Conservation (phyloP, 2,329 filamentous ascomycete genomes). For the Trichophyton rubrum region DNA sequence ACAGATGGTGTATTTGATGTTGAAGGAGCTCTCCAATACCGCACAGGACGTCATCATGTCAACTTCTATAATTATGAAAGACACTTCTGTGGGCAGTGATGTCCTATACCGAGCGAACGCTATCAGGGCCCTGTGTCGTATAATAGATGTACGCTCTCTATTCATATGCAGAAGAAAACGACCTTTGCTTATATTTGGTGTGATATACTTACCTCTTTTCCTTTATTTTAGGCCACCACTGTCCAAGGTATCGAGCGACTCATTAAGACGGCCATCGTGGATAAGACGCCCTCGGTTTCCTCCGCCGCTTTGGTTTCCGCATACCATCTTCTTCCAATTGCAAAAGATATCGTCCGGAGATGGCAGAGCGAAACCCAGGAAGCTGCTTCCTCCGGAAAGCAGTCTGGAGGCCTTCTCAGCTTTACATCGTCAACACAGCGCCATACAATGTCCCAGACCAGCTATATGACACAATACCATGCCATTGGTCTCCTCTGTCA, state of each 20-base stretch:
- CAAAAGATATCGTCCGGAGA: conserved; percentile 84
- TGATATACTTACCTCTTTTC: conserved; percentile 15
- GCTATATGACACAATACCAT: conserved; percentile 97
- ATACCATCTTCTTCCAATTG: conserved; percentile 93
- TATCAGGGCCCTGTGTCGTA: conserved; percentile 86
- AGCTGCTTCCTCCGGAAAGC: conserved; percentile 81
- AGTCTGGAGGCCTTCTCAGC: conserved; percentile 78
- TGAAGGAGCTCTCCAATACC: conserved; percentile 92
- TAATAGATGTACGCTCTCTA: conserved; percentile 65
- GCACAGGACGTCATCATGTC: conserved; percentile 99
- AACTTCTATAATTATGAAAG: conserved; percentile 99
- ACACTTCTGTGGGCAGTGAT: conserved; percentile 89
- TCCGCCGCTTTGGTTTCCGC: conserved; percentile 93
- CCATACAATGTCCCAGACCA: conserved; percentile 63
- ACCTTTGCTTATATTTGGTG: not conserved
- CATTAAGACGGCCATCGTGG: conserved; percentile 98
- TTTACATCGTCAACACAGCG: conserved; percentile 70
- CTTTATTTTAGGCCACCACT: conserved; percentile 57
- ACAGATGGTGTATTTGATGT: conserved; percentile 96
- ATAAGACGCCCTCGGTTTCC: conserved; percentile 95
- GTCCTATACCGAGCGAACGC: conserved; percentile 91
- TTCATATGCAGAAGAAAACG: not conserved
- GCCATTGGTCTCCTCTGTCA: conserved; percentile 95
- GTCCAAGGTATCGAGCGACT: conserved; percentile 96
- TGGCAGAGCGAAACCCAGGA: conserved; percentile 99